A percentile compares a stretch with the other conserved stretches of the same genome.
Evolutionary conservation across 805 yeast species (phyloP).

Genomic region (Teunomyces lycoperdinae): DNA sequence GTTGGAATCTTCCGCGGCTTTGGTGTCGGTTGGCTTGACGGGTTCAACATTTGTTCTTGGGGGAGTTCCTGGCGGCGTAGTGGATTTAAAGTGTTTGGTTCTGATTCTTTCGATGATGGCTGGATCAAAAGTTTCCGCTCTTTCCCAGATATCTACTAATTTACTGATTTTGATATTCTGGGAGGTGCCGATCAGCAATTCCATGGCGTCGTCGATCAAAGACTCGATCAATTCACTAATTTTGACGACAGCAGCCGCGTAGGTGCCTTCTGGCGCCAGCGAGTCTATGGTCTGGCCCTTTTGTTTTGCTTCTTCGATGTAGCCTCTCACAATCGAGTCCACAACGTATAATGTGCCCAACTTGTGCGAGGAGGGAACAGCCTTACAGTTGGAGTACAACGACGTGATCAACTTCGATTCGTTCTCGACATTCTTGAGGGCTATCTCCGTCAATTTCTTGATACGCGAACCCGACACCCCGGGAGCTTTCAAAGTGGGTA

Average conservation of each 20-base stretch:
- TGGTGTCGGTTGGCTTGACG: conserved; percentile 16
- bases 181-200: conserved; percentile 51
- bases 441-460: conserved; percentile 76
- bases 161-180: conserved; percentile 71
- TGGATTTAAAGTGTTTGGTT: conserved; percentile 56
- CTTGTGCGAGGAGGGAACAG: conserved; percentile 76
- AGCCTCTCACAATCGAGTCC: conserved; percentile 88
- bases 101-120: conserved; percentile 54
- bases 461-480: conserved; percentile 97
- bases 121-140: conserved; percentile 71
- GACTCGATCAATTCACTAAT: conserved; percentile 63
- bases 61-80: conserved; percentile 68
- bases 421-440: conserved; percentile 60
- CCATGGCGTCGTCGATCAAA: conserved; percentile 60
- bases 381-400: conserved; percentile 65
- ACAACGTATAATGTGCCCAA: conserved; percentile 88
- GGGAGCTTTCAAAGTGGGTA: conserved; percentile 66
- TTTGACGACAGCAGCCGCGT: conserved; percentile 67
- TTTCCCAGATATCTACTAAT: conserved; percentile 89
- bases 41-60: conserved; percentile 36
- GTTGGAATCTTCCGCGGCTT: conserved; percentile 43
- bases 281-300: conserved; percentile 44
- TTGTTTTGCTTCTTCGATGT: conserved; percentile 69
- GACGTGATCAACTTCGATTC: conserved; percentile 57
- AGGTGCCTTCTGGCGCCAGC: conserved; percentile 65